Evolutionary conservation across 306 rosid genomes (phyloP), one percentile per base, ranked within the genome.

Genomic region (Lathyrus sativus): DNA sequence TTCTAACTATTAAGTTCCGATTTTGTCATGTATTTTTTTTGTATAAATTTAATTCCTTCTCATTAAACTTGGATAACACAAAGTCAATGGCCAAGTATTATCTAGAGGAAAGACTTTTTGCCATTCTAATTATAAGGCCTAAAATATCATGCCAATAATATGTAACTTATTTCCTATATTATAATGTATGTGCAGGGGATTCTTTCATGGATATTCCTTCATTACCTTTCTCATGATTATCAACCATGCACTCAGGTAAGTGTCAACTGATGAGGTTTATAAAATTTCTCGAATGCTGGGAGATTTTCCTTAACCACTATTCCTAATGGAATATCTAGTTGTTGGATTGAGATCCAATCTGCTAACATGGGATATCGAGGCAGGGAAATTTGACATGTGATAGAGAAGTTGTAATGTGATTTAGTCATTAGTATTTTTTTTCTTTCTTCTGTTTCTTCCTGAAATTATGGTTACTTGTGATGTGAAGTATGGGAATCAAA

Each of bases 211-310:
- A 58, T 92, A 92, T 82, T 83, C 98, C 4, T 80, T 88, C 71
- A 83, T 92, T 70, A 92, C 96, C 3, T 81, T 92, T 69, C 81
- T 92, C 63, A 92, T 92, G 98, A 92, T 92, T 81, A 65, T 90
- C 78, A 92, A 92, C 74, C 98, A 92, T 59, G 98, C 96, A 67
- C 93, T 92, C 71, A 92, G 96, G 98, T 92, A 82, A 41, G 28
- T 42, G 7, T 71, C 65, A 42, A 73, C 24, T 74, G 54, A 59
- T 37, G n/a, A 67, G 42, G 39, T 49, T 68, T 54, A 42, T 73
- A 22, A 46, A 49, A 38, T 44, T 84, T 71, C 13, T 71, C 5
- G 11, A 37, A 48, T 6, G 66, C 67, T 45, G 59, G 26, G 67
- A 41, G 59, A 17, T 55, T 72, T 74, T 63, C 58, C 65, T 62